Evolutionary conservation across 768 basidiomycete genomes (phyloP).

Genomic region (Chalciporus piperatus): DNA sequence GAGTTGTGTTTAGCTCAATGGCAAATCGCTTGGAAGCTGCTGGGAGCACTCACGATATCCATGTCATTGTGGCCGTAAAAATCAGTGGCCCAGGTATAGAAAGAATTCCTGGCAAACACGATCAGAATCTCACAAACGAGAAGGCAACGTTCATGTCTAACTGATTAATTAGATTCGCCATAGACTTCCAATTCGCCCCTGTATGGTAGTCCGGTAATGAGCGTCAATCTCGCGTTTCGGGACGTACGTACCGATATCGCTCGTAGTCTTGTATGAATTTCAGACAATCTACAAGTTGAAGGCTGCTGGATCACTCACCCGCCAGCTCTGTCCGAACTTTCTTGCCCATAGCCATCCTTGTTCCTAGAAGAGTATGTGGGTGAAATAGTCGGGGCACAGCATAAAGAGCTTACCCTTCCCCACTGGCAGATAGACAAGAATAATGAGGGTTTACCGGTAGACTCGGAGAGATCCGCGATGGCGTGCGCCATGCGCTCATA

Average conservation of each 20-base stretch:
- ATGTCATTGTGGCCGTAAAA: slow-evolving; percentile 70
- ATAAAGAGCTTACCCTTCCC: slow-evolving; percentile 49
- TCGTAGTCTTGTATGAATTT: slow-evolving; percentile 40
- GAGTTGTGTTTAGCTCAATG: not conserved
- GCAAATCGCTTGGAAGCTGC: slow-evolving; percentile 4
- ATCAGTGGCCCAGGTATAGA: slow-evolving; percentile 58
- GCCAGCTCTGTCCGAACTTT: slow-evolving; percentile 61
- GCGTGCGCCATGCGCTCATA: slow-evolving; percentile 61
- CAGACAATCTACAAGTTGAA: not conserved
- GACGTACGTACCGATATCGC: slow-evolving; percentile 41
- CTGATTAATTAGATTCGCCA: slow-evolving; percentile 55
- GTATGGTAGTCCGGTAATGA: slow-evolving; percentile 1
- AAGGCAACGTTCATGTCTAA: slow-evolving; percentile 18
- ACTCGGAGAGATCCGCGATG: slow-evolving; percentile 45
- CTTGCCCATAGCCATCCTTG: slow-evolving; percentile 66
- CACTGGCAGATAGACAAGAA: slow-evolving; percentile 65
- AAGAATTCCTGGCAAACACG: slow-evolving; percentile 51
- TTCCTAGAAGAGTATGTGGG: slow-evolving; percentile 35
- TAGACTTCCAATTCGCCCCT: slow-evolving; percentile 49
- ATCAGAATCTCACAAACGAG: not conserved
- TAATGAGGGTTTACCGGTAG: slow-evolving; percentile 51
- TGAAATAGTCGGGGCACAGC: not conserved
- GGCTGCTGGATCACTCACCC: slow-evolving; percentile 38
- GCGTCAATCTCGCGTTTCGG: not conserved
- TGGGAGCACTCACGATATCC: slow-evolving; percentile 49